Percentiles rank a stretch among this genome's conserved stretches.
Conservation (phyloP, 257 asterid species). For the Ophiorrhiza pumila region DNA sequence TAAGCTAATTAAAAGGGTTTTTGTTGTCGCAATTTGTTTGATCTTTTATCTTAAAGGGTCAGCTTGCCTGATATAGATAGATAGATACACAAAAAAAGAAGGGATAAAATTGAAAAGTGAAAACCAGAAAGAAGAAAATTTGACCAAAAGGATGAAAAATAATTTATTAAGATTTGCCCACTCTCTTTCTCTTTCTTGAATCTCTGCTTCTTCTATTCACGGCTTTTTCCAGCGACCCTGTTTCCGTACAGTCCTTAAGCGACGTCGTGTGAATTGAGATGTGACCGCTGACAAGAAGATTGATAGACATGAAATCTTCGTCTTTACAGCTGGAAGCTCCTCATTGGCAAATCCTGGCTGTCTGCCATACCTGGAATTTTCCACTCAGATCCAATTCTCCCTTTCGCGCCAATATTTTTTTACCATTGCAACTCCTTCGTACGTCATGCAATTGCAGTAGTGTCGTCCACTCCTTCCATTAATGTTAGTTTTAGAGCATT, state of each 20-base stretch:
- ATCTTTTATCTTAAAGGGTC: no score
- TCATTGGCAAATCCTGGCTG: constrained; percentile 4
- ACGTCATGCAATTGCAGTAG: no score
- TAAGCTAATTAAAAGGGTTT: no score
- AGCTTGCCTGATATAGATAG: background rate
- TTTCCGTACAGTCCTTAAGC: constrained; percentile 8
- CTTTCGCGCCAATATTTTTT: background rate
- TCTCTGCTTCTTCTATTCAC: no score
- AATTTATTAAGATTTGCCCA: no score
- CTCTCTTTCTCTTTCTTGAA: no score
- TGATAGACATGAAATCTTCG: background rate
- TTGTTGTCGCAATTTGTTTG: no score
- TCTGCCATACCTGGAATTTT: background rate
- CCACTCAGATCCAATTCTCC: background rate
- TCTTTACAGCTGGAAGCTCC: constrained; percentile 7
- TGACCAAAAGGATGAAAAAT: background rate
- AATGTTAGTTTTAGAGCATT: no score
- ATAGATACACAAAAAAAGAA: background rate
- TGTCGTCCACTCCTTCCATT: no score
- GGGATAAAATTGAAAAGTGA: background rate
- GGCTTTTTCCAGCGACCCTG: background rate
- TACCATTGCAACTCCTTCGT: no score
- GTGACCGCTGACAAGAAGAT: background rate
- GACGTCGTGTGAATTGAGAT: background rate
- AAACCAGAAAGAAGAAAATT: background rate